Conservation (phyloP, 169 alveolate species). For the Toxoplasma gondii region DNA sequence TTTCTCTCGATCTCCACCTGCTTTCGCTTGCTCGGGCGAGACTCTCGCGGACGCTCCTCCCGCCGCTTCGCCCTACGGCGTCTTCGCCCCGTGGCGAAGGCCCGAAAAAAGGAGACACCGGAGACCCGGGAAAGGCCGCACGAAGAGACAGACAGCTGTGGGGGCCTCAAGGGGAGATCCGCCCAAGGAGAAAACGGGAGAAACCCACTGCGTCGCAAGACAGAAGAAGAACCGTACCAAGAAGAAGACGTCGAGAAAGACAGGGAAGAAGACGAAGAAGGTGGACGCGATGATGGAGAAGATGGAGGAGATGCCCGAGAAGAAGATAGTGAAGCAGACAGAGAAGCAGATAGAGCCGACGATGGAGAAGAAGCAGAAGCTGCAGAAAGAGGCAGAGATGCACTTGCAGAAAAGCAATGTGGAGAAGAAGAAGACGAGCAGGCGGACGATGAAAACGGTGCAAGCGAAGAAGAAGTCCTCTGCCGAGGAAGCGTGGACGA, state of each 20-base stretch:
- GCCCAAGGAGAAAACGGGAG: neutral
- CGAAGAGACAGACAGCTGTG: neutral
- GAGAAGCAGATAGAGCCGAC: neutral
- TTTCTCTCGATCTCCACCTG: neutral
- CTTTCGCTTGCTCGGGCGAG: constrained; percentile 9
- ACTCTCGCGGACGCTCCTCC: neutral
- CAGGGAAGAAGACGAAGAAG: neutral
- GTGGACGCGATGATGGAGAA: neutral
- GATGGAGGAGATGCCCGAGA: neutral
- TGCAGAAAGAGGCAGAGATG: neutral
- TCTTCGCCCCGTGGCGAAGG: neutral
- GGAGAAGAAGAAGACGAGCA: neutral
- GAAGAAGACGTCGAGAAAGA: neutral
- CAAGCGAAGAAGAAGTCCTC: neutral
- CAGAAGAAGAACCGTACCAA: neutral
- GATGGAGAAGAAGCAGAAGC: neutral
- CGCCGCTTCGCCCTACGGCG: neutral
- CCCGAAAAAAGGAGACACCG: neutral
- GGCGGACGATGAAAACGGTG: neutral
- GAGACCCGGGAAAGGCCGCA: neutral
- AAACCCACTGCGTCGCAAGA: neutral
- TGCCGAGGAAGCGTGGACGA: too few species aligned
- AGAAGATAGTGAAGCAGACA: neutral
- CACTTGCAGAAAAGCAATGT: neutral
- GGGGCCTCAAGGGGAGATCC: neutral